Evolutionary conservation across 495 filamentous ascomycete genomes (phyloP).

Genomic region (Sporormia fimetaria): DNA sequence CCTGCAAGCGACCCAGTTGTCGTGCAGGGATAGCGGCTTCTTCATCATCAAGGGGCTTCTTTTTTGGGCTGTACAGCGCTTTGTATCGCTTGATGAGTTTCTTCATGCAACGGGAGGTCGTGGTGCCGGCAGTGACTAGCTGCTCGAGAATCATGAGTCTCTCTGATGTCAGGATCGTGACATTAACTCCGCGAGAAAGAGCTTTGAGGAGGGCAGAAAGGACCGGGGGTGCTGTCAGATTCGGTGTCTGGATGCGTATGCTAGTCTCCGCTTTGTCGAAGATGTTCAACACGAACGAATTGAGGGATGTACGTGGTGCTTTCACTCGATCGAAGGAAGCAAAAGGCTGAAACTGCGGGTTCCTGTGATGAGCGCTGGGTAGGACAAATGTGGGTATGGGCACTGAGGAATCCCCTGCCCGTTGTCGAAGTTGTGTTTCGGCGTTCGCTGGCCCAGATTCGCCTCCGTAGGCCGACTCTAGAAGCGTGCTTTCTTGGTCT

Average conservation of each 20-base stretch:
- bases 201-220: conserved; percentile 43
- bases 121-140: conserved; percentile 56
- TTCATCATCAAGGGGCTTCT: conserved; percentile 4
- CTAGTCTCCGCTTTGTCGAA: conserved; percentile 39
- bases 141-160: conserved; percentile 65
- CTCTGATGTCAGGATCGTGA: conserved; percentile 51
- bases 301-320: conserved; percentile 54
- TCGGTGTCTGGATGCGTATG: conserved; percentile 61
- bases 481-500: too few relatives aligned
- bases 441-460: too few relatives aligned
- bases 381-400: conserved; percentile 47
- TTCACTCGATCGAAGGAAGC: conserved; percentile 36
- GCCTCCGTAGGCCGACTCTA: too few relatives aligned
- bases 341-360: conserved; percentile 41
- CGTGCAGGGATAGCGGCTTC: conserved; percentile 7
- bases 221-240: conserved; percentile 51
- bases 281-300: conserved; percentile 46
- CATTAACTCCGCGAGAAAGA: conserved; percentile 44
- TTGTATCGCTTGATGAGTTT: conserved; percentile 41
- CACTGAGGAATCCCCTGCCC: too few relatives aligned
- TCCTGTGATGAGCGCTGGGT: conserved; percentile 55
- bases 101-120: conserved; percentile 46
- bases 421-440: too few relatives aligned
- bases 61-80: conserved; percentile 13
- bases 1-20: conserved; percentile 27